Evolutionary conservation across 202 grass and related monocot species (phyloP).

Genomic region (Brachypodium distachyon): DNA sequence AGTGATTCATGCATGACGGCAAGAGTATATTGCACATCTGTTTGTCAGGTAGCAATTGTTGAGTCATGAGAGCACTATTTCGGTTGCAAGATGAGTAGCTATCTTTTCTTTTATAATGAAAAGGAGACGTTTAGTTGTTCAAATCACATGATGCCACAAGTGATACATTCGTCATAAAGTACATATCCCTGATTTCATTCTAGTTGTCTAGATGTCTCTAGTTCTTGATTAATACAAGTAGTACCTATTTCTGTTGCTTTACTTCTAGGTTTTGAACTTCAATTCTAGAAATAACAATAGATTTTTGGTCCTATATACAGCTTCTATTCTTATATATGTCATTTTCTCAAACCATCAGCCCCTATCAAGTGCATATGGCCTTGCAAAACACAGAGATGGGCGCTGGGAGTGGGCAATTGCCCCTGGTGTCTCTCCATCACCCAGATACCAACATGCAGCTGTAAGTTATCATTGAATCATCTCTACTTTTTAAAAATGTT

Average conservation of each 20-base stretch:
- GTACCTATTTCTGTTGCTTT: background rate
- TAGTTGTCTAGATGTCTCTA: conserved; percentile 10
- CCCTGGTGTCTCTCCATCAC: conserved; percentile 95
- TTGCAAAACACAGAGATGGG: conserved; percentile 98
- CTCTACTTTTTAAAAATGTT: background rate
- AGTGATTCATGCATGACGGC: background rate
- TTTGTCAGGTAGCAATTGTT: background rate
- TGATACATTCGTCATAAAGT: background rate
- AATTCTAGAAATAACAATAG: background rate
- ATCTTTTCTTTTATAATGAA: background rate
- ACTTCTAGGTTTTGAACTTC: background rate
- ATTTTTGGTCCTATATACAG: background rate
- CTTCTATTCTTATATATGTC: background rate
- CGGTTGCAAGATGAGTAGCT: background rate
- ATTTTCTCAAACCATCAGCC: conserved; percentile 44
- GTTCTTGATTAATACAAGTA: background rate
- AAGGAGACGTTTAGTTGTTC: background rate
- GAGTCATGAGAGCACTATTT: background rate
- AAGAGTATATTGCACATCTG: background rate
- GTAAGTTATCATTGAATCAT: conserved; percentile 39
- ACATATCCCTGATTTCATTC: background rate
- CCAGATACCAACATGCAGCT: conserved; percentile 99
- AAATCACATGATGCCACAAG: background rate
- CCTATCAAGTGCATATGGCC: conserved; percentile 90
- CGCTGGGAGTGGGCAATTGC: conserved; percentile 99